Evolutionary conservation across 2,329 filamentous ascomycete species (phyloP).

Genomic region (Helicocarpus griseus): DNA sequence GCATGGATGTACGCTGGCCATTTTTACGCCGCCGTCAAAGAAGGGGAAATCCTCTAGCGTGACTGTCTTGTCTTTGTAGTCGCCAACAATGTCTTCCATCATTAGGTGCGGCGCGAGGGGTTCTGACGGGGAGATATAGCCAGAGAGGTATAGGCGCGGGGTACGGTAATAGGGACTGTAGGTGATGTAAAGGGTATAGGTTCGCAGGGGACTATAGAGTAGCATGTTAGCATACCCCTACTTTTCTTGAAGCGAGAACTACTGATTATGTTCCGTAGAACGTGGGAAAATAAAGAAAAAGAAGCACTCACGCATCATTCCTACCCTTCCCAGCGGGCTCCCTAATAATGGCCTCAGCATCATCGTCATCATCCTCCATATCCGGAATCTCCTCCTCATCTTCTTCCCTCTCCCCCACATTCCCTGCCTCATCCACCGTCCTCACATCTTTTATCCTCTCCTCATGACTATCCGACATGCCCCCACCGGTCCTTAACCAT

Average conservation of each 20-base stretch:
- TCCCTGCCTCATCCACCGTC: slow-evolving; percentile 81
- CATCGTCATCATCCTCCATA: slow-evolving; percentile 94
- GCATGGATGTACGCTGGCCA: slow-evolving; percentile 94
- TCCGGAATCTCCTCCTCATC: slow-evolving; percentile 78
- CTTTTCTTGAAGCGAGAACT: neutral
- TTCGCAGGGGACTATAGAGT: slow-evolving; percentile 60
- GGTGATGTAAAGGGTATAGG: slow-evolving; percentile 97
- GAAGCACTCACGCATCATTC: slow-evolving; percentile 44
- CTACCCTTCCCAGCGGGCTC: slow-evolving; percentile 47
- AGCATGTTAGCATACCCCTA: neutral
- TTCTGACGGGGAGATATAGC: slow-evolving; percentile 69
- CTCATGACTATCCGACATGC: slow-evolving; percentile 60
- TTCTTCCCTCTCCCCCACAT: slow-evolving; percentile 64
- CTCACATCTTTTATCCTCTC: slow-evolving; percentile 70
- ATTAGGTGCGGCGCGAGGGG: slow-evolving; percentile 74
- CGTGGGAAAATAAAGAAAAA: neutral
- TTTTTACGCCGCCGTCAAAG: slow-evolving; percentile 84
- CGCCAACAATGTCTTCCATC: slow-evolving; percentile 95
- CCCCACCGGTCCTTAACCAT: slow-evolving; percentile 80
- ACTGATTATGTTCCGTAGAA: slow-evolving; percentile 5
- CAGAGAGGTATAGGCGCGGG: slow-evolving; percentile 86
- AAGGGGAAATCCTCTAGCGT: slow-evolving; percentile 97
- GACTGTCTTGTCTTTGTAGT: slow-evolving; percentile 98
- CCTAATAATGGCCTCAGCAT: slow-evolving; percentile 89
- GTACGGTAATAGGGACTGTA: slow-evolving; percentile 96